Evolutionary conservation across 768 basidiomycete genomes (phyloP), one percentile per base, ranked within the genome.

Genomic region (Amanita rubescens): DNA sequence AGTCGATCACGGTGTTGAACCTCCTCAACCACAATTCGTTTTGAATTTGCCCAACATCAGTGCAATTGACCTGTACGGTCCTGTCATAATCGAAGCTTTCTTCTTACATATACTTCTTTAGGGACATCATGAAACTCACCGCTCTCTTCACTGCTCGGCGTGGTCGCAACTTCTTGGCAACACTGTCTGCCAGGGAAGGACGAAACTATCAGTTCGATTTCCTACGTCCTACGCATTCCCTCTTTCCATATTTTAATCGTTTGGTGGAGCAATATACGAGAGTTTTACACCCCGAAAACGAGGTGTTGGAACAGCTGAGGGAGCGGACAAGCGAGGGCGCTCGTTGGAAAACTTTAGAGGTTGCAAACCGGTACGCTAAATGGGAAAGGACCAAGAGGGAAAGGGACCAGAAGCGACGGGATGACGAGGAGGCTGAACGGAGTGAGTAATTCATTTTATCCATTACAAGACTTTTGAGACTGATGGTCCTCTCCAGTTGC

Each of bases 131-230:
- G 76, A 94, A 95, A 65, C 75, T 97, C 33, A 98, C 96, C 2
- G 96, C 96, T 9, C 77, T 98, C 19, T 96, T 96, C 69, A 92
- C 94, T 24, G 96, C 96, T 32, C 85, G 90, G 10, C 82, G 92
- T 42, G 96, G 96, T 2, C 84, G 87, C 44, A 75, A 76, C 37
- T 99, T 98, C 71, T 80, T 97, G 11, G 82, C 84, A 7, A 78
- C 84, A 3, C 82, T 99, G 22, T 93, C 94, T 6, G 75, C 82
- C 22, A 81, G 85, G 35, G 96, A 99, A 72, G 92, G 91, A 8
- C 84, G 90, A 41, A 98, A 98, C 69, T 94, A 90, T 66, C 94
- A 98, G 63, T 99, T 99, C 65, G 96, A 98, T 65, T 99, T 99
- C 67, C 77, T 99, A 47, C 82, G 93, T 39, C 96, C 95, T 9